A percentile compares a stretch with the other conserved stretches of the same genome.
phyloP scores from a whole-genome alignment of 352 stramenopile species.

The Phytopythium ostracodes region DNA sequence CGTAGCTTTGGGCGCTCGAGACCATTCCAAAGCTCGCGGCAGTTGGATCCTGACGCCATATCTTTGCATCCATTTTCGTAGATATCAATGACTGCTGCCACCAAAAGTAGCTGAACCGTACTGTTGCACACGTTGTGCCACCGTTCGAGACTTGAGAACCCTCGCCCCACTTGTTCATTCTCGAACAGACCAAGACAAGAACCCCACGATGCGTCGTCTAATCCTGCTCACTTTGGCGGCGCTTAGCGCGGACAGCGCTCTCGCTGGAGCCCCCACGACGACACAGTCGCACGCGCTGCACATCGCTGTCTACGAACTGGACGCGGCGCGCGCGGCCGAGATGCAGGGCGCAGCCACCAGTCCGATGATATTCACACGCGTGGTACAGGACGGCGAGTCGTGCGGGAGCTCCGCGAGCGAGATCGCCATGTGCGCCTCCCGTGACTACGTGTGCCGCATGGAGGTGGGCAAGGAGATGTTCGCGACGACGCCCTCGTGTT shows the following conservation, averaged over 20 bases:
- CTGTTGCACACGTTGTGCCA: neutral
- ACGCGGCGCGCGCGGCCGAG: neutral
- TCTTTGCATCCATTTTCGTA: neutral
- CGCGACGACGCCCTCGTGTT: slow-evolving; percentile 27
- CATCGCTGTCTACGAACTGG: neutral
- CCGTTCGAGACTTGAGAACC: neutral
- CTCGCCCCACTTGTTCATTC: neutral
- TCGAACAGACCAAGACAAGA: neutral
- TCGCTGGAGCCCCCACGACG: neutral
- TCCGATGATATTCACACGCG: slow-evolving; percentile 15
- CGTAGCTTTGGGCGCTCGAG: neutral
- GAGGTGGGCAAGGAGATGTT: slow-evolving; percentile 33
- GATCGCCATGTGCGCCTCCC: slow-evolving; percentile 39
- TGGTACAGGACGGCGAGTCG: slow-evolving; percentile 24
- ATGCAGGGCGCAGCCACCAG: neutral
- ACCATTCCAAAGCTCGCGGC: neutral
- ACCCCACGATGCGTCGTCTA: neutral
- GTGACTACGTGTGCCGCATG: slow-evolving; percentile 47
- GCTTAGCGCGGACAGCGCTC: neutral
- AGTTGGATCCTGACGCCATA: too few relatives aligned
- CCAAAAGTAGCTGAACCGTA: neutral
- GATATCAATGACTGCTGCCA: neutral
- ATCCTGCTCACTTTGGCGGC: neutral
- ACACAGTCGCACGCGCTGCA: neutral
- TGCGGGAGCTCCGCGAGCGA: slow-evolving; percentile 22